Base-by-base conservation (phyloP, 2,329 filamentous ascomycete genomes). In the Colletotrichum lupini region DNA sequence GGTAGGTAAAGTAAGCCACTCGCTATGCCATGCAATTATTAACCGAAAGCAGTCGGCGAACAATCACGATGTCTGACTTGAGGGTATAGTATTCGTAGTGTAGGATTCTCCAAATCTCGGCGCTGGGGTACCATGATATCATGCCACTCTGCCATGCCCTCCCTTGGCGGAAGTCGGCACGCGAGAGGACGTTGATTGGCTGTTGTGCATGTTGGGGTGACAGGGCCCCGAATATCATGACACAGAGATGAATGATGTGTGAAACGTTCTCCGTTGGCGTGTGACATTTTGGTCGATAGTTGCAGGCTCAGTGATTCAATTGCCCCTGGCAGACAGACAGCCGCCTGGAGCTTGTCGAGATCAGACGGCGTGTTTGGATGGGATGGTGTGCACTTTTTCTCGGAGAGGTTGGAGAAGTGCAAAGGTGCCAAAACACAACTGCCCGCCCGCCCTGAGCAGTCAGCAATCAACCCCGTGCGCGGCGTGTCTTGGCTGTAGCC, bases 101-200 rank as follows among this genome's bases (percentile, higher is more conserved):
- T 61, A 46, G 68, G 46, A 62, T 59, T 62, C 67, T 9, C 42
- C 42, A 49, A 49, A 49, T 49, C 42, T 73, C 67, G 71, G 61
- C 71, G 55, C 46, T 12, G 56, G 68, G 11, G 67, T 49, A 65
- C 67, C 67, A 73, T 73, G 70, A 70, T 71, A 73, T 70, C 70
- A 73, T 70, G 67, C 67, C 55, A 70, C 56, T 60, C 37, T 65
- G 60, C 60, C 60, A 24, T 73, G 46, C 35, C 60, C 60, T 70
- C 71, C 67, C 71, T 73, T 52, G 60, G 60, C 71, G 71, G 71
- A 71, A 73, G 46, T 73, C 71, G 71, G 71, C 71, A 73, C 61
- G 35, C 32, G 42, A 19, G 22, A 46, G 12, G 8, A 19, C 28
- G 69, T 28, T 73, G 71, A 73, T 73, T 71, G 71, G 71, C 8